Conservation (phyloP, 345 rosid genomes). For the Populus euphratica region DNA sequence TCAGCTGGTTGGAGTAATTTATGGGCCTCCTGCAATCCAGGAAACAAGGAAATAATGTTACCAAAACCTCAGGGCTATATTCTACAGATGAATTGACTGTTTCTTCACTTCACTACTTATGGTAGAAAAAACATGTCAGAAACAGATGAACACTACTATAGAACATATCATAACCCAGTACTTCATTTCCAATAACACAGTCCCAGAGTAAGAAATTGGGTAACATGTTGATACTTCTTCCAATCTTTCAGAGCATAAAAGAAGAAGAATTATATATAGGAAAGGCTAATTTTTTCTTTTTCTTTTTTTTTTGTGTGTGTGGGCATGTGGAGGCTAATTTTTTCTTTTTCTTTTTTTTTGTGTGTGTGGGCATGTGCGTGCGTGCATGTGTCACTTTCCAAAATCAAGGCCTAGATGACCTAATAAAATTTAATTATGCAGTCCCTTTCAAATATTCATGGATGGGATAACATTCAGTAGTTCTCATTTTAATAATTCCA, state of each 20-base stretch:
- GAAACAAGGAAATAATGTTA: slow-evolving; percentile 2
- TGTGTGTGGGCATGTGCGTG: neutral
- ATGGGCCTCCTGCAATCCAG: slow-evolving; percentile 73
- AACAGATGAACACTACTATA: neutral
- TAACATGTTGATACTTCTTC: neutral
- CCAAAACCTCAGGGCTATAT: neutral
- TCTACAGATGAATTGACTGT: neutral
- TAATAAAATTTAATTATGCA: neutral
- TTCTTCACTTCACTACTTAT: too few relatives aligned
- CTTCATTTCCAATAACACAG: neutral
- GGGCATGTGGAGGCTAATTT: neutral
- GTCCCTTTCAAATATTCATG: neutral
- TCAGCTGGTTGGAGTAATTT: slow-evolving; percentile 94
- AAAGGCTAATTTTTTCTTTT: neutral
- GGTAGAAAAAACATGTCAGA: neutral
- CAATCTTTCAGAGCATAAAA: neutral
- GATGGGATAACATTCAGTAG: neutral
- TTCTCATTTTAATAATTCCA: neutral
- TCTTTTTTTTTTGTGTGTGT: too few relatives aligned
- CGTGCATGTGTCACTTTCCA: neutral
- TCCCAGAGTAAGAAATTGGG: too few relatives aligned
- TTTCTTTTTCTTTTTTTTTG: too few relatives aligned
- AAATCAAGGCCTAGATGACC: neutral
- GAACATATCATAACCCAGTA: neutral
- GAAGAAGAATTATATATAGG: neutral